A percentile compares a stretch with the other conserved stretches of the same genome.
These are phyloP conservation scores for Cercophora sp. DNA, from an alignment of 495 filamentous ascomycete species.

Conservation along the genomic window DNA sequence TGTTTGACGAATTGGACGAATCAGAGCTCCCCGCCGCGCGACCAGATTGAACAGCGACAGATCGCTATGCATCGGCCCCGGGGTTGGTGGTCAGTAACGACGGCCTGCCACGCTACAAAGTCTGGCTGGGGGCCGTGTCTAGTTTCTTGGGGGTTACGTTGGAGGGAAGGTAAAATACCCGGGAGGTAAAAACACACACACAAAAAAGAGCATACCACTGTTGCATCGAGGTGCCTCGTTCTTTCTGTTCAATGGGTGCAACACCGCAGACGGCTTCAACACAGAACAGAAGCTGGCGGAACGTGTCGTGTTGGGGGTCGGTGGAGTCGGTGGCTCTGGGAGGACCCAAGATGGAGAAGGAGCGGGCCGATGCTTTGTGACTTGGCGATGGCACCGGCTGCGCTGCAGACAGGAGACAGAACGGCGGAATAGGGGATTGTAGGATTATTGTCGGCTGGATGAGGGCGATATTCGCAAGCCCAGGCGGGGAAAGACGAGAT, in stretches of 20 bases:
- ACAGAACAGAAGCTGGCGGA: too few relatives aligned
- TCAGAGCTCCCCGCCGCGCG: slow-evolving; percentile 23
- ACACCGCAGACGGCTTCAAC: too few relatives aligned
- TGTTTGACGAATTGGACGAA: slow-evolving; percentile 34
- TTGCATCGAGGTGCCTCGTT: not conserved
- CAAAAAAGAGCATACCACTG: not conserved
- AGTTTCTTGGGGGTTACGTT: not conserved
- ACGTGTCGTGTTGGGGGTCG: too few relatives aligned
- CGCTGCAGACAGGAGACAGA: not conserved
- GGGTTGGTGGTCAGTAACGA: slow-evolving; percentile 13
- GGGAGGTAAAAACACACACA: not conserved
- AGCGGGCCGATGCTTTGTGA: not conserved
- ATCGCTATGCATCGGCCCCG: slow-evolving; percentile 18
- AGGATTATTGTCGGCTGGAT: not conserved
- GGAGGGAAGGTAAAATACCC: not conserved
- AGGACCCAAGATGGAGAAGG: not conserved
- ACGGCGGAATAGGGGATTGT: not conserved
- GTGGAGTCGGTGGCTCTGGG: not conserved
- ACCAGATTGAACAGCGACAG: slow-evolving; percentile 17
- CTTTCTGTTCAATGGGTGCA: not conserved
- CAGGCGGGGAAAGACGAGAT: slow-evolving; percentile 8
- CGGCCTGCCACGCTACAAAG: slow-evolving; percentile 21
- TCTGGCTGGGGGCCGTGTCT: slow-evolving; percentile 13
- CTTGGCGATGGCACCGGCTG: not conserved
- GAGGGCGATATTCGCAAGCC: not conserved